These are phyloP conservation scores for Penicillium arizonense DNA, from an alignment of 495 filamentous ascomycete species.

Conservation along the genomic window DNA sequence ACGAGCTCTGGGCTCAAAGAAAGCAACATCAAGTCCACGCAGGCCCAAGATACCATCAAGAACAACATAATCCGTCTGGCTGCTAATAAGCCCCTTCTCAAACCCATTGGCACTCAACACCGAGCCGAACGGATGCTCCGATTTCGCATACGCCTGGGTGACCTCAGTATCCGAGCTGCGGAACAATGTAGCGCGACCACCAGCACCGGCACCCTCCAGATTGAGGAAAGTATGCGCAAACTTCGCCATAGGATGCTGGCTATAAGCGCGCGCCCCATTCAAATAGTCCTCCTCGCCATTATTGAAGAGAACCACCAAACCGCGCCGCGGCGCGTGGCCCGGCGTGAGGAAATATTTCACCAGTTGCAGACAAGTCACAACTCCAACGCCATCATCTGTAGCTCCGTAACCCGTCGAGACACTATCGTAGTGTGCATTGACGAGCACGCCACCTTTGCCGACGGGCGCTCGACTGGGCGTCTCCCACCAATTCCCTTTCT, in stretches of 20 bases:
- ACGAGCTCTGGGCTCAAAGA: conserved; percentile 76
- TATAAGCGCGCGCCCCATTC: conserved; percentile 85
- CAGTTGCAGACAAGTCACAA: conserved; percentile 82
- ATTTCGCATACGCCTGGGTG: conserved; percentile 69
- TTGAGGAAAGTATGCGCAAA: conserved; percentile 87
- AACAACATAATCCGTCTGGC: conserved; percentile 87
- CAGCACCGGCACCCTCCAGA: conserved; percentile 91
- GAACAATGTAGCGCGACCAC: conserved; percentile 84
- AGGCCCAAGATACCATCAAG: conserved; percentile 78
- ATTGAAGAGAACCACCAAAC: conserved; percentile 84
- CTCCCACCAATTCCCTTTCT: conserved; percentile 63
- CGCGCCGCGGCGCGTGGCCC: conserved; percentile 72
- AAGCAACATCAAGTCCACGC: conserved; percentile 89
- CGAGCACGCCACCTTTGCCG: conserved; percentile 74
- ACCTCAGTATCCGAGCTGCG: conserved; percentile 85
- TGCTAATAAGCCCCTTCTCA: conserved; percentile 69
- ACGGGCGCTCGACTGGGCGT: conserved; percentile 42
- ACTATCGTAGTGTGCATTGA: conserved; percentile 96
- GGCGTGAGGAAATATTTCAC: conserved; percentile 80
- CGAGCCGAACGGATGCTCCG: conserved; percentile 76
- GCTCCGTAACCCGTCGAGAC: conserved; percentile 89
- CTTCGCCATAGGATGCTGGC: conserved; percentile 72
- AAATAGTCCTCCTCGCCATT: conserved; percentile 95
- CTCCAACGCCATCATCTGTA: conserved; percentile 90
- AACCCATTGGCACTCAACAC: conserved; percentile 84